phyloP scores from a whole-genome alignment of 129 eudicot genomes.

The Ambrosia artemisiifolia region DNA sequence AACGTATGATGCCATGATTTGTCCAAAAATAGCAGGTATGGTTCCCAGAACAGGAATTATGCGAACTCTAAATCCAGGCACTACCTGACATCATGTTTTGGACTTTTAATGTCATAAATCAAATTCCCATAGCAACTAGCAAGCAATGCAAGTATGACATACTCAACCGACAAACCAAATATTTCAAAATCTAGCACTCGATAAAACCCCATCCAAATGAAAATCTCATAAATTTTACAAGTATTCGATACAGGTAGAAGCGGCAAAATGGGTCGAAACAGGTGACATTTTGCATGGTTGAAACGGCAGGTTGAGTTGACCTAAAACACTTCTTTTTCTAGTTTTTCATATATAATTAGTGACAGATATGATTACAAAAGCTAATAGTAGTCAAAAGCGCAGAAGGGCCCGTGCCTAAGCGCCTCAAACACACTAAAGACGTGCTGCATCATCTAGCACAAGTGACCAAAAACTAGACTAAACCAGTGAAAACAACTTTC shows the following conservation, averaged over 20 bases:
- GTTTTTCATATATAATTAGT: neutral
- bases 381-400: too few relatives aligned
- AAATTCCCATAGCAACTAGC: slow-evolving; percentile 12
- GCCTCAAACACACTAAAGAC: too few relatives aligned
- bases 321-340: neutral
- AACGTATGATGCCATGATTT: slow-evolving; percentile 95
- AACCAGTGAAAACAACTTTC: too few relatives aligned
- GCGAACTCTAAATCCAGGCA: slow-evolving; percentile 97
- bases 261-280: neutral
- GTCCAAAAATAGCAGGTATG: slow-evolving; percentile 96
- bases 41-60: slow-evolving; percentile 96
- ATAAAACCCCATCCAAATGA: slow-evolving; percentile 6
- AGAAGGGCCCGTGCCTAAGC: too few relatives aligned
- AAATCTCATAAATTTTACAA: neutral
- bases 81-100: slow-evolving; percentile 49
- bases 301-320: neutral
- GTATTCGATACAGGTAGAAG: slow-evolving; percentile 1
- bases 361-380: slow-evolving; percentile 3
- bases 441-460: too few relatives aligned
- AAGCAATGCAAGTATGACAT: neutral
- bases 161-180: neutral
- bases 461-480: too few relatives aligned
- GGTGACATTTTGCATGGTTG: neutral
- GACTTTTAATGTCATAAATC: slow-evolving; percentile 6
- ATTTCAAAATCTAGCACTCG: neutral